Base-by-base conservation (phyloP, 768 basidiomycete genomes). In the Psilocybe tampanensis region DNA sequence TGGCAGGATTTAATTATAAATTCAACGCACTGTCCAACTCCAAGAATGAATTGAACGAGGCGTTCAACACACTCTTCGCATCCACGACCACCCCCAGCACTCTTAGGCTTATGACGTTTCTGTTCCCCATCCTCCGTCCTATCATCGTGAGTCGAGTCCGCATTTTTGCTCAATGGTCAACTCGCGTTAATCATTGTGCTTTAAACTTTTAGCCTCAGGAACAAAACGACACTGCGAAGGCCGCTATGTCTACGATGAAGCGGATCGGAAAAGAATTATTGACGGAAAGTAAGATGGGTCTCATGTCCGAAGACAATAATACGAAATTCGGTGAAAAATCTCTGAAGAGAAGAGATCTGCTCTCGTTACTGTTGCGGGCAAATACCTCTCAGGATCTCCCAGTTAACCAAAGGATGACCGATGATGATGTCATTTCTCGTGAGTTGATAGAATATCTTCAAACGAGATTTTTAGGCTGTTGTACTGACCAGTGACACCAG, bases 301-400 rank as follows among this genome's bases (percentile, higher is more conserved):
- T 73, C 41, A 22, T 63, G 53, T 66, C 60, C 15, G 26, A 54
- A 36, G 60, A 57, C 3, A 65, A 71, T 22, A 67, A 66, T 8
- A 69, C 65, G 41, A 72, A 74, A 9, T 59, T 66, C 3, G 71
- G 68, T 18, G 70, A 72, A 32, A 64, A 65, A 2, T 59, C 64
- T 4, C 60, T 68, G 56, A 63, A 62, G 67, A 75, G 71, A 69
- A 78, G 83, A 17, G 88, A 89, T 70, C 65, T 90, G 2, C 72
- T 90, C 3, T 84, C 83, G 0, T 63, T 88, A 23, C 73, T 90
- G 3, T 72, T 89, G 42, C 77, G 77, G 56, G 87, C 88, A 3
- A 90, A 90, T 65, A 80, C 86, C 72, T 80, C 84, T 0, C 80
- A 78, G 1, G 85, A 90, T 64, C 61, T 86, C 3, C 79, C 81